Base-by-base conservation (phyloP, 2,329 filamentous ascomycete genomes). In the Tolypocladium guangdongense region DNA sequence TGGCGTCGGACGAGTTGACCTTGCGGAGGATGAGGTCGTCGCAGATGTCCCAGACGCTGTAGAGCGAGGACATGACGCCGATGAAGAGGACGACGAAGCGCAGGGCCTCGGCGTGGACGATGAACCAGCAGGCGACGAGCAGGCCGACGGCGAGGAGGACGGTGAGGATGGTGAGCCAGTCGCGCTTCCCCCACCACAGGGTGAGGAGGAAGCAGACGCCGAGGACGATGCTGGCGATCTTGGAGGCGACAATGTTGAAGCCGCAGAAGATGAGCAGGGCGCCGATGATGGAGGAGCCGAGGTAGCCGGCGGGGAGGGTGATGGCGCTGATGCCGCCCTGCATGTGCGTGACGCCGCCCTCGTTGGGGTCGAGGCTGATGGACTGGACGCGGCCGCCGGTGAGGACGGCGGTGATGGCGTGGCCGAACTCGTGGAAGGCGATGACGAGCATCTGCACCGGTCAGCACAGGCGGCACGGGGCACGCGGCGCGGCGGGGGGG, bases 11-110 rank as follows among this genome's bases (percentile, higher is more conserved):
- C 24, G 78, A 82, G 67, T 91, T 90, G 51, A 91, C 86, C 70
- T 90, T 91, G 55, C 87, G 79, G 5, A 90, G 72, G 59, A 92
- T 90, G 35, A 91, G 74, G 60, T 92, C 87, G 63, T 92, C 87
- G 68, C 86, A 90, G 60, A 91, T 91, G 72, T 91, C 87, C 87
- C 87, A 91, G 6, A 88, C 86, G 58, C 84, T 88, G 68, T 91
- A 91, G 1, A 91, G 77, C 2, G 82, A 84, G 7, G 82, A 87
- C 87, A 91, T 90, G 60, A 90, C 87, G 43, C 87, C 87, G 56
- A 91, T 89, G 62, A 91, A 91, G 32, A 91, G 76, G 51, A 88
- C 84, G 51, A 90, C 79, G 63, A 86, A 91, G 55, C 86, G 75
- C 66, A 91, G 68, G 4, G 87, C 79, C 67, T 89, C 82, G 0